Base-by-base conservation (phyloP, 2,329 filamentous ascomycete species). In the Stagonosporopsis chrysanthemi region DNA sequence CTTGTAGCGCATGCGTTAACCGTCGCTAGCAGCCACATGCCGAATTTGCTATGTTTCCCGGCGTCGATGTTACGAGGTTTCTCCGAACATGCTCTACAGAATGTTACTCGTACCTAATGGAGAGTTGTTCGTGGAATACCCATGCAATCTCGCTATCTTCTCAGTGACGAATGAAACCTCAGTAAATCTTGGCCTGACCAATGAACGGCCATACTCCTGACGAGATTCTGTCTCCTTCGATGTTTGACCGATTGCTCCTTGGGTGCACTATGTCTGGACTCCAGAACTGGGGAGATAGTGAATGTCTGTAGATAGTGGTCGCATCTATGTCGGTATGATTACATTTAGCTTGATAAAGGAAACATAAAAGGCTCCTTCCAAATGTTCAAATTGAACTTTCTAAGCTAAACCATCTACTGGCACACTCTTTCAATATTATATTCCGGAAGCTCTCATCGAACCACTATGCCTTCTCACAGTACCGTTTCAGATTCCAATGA, bases 401-500 rank as follows among this genome's bases (percentile, higher is more conserved):
- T 19, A 15, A 45, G 23, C 22, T 12, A 23, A 35, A 35, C 28
- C 28, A 33, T 31, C 33, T 22, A 33, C 12, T 35, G 29, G 11
- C 9, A 4, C 19, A 41, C 22, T 12, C 36, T 26, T 15, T 23
- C 17, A 23, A 15, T 6, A 45, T n/a, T 15, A 23, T 15, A 35
- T 33, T 15, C 6, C 24, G 9, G 35, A 39, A 22, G 8, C 24
- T 39, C 15, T 29, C 23, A 52, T 38, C 22, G 39, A 15, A 3
- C 35, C 14, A 28, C 17, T 2, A 53, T 53, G 51, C n/a, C 51
- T 46, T 40, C 22, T 39, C 51, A 33, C 43, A 35, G 51, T 28
- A 17, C 35, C 4, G 36, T 6, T 22, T 53, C 51, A 35, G 35
- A 53, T 26, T 46, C 51, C 35, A 35, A 53, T 29, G 51, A 40